Evolutionary conservation across 805 yeast genomes (phyloP), one percentile per base, ranked within the genome.

Genomic region (Cyberlindnera meyerae): DNA sequence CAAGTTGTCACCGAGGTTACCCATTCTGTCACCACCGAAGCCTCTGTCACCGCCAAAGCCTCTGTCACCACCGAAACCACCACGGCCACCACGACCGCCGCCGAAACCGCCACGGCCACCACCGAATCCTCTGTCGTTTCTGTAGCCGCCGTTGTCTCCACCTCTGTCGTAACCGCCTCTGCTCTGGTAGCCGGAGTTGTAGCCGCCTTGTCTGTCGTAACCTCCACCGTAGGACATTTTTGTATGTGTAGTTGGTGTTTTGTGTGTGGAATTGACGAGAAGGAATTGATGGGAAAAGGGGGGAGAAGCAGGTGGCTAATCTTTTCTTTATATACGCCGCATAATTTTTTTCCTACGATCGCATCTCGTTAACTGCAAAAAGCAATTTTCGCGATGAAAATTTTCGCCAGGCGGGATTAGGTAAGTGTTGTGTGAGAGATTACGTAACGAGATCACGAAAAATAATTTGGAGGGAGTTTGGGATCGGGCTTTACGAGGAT

Each of bases 1-100:
- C 55, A 87, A 68, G 54, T 70, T 70, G 40, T 64, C 63, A 49
- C 82, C 82, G 24, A 75, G 62, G 47, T 59, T 70, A 43, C 66
- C 64, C 58, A 65, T 65, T 44, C 60, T 58, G 35, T 66, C 62
- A 32, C 61, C 62, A 38, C 58, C 54, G 31, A 54, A 60, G 29
- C 65, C 64, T 31, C 65, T 62, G 49, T 61, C 60, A 47, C 63
- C 53, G 21, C 68, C 63, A 41, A 66, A 58, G n/a, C 65, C 60
- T 39, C 65, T 62, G 49, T 61, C 60, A 47, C 63, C 53, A 24
- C 68, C 63, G 41, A 66, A 58, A 39, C 66, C 63, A 47, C 63
- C 59, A 47, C 62, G 51, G 28, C 44, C 47, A 9, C 47, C 34
- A 47, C 74, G 65, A 51, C 51, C 58, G 16, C 49, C 47, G 21